A percentile compares a stretch with the other conserved stretches of the same genome.
phyloP scores from a whole-genome alignment of 2,329 filamentous ascomycete species.

The Dothideomycetes sp. region DNA sequence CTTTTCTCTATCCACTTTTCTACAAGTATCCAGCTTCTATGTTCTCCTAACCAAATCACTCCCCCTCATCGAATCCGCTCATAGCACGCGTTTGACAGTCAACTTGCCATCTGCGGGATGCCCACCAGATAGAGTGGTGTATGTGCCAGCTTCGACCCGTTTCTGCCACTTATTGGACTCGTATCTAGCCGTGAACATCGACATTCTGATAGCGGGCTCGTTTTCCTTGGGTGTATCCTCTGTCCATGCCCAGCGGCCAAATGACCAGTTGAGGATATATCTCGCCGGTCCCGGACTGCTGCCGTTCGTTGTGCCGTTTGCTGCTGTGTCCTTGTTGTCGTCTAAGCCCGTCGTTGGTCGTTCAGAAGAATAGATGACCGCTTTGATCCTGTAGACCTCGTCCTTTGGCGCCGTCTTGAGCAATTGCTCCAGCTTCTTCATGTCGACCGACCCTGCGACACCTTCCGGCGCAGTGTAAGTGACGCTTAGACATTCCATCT shows the following conservation, averaged over 20 bases:
- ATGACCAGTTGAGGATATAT: conserved; percentile 97
- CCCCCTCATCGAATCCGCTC: too few relatives aligned
- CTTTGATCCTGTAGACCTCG: conserved; percentile 93
- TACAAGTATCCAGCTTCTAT: too few relatives aligned
- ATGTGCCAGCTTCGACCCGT: conserved; percentile 43
- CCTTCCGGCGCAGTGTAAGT: conserved; percentile 34
- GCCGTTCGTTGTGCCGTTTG: conserved; percentile 24
- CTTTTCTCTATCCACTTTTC: background rate
- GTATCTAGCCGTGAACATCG: conserved; percentile 61
- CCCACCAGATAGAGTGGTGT: conserved; percentile 15
- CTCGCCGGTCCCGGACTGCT: conserved; percentile 33
- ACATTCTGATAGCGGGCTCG: conserved; percentile 52
- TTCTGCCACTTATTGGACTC: conserved; percentile 71
- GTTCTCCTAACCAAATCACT: too few relatives aligned
- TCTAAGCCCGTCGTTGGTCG: conserved; percentile 24
- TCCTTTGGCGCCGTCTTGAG: conserved; percentile 73
- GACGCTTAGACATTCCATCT: conserved; percentile 88
- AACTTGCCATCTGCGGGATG: conserved; percentile 32
- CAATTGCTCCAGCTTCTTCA: conserved; percentile 51
- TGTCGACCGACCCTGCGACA: conserved; percentile 30
- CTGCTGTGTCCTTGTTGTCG: conserved; percentile 14
- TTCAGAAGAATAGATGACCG: conserved; percentile 38
- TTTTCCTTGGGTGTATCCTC: conserved; percentile 30
- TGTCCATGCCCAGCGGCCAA: conserved; percentile 89
- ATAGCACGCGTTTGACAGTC: conserved; percentile 32